These are phyloP conservation scores for Themeda triandra DNA, from an alignment of 176 grass and related monocot genomes.

Conservation along the genomic window DNA sequence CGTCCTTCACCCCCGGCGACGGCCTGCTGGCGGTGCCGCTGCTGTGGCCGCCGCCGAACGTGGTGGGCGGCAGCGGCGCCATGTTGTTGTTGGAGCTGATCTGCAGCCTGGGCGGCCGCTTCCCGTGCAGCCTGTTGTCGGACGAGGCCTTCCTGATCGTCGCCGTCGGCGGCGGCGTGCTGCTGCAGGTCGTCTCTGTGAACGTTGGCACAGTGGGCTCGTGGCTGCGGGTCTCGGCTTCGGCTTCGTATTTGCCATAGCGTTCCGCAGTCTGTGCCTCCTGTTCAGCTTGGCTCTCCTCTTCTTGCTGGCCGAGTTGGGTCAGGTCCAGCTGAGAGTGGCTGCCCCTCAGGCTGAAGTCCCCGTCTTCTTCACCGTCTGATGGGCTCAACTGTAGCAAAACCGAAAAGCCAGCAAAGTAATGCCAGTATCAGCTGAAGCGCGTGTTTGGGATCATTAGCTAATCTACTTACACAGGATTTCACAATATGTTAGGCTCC, in stretches of 20 bases:
- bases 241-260: not conserved
- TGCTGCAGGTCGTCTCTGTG: too few relatives aligned
- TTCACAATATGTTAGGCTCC: not conserved
- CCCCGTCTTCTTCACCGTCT: constrained; percentile 27
- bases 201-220: too few relatives aligned
- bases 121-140: constrained; percentile 17
- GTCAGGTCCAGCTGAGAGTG: constrained; percentile 33
- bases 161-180: too few relatives aligned
- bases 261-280: not conserved
- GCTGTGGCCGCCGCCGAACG: not conserved
- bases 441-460: not conserved
- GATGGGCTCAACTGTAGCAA: constrained; percentile 16
- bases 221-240: not conserved
- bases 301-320: constrained; percentile 6
- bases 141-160: constrained; percentile 1
- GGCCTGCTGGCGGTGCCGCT: not conserved
- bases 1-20: constrained; percentile 4
- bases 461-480: not conserved
- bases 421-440: not conserved
- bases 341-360: constrained; percentile 20
- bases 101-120: constrained; percentile 21
- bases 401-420: not conserved
- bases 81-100: not conserved
- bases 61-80: not conserved
- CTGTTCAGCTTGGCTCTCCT: not conserved